Evolutionary conservation across 1,284 basidiomycete species (phyloP).

Genomic region (Takashimella koratensis): DNA sequence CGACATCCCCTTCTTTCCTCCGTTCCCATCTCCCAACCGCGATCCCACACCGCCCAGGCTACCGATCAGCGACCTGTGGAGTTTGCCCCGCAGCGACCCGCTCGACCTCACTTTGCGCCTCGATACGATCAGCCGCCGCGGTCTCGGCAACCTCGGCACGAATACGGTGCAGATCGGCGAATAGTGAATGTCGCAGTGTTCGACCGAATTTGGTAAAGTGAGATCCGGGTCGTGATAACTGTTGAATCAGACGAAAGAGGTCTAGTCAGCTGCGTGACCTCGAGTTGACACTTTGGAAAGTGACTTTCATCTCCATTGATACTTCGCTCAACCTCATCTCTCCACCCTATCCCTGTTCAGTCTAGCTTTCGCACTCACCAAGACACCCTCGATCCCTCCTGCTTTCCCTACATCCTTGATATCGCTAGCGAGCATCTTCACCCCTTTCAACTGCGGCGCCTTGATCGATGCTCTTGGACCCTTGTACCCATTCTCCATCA

Average conservation of each 20-base stretch:
- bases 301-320: neutral
- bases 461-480: neutral
- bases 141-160: slow-evolving; percentile 5
- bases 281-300: neutral
- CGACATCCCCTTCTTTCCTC: no score
- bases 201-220: slow-evolving; percentile 42
- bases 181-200: slow-evolving; percentile 40
- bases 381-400: slow-evolving; percentile 45
- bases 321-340: neutral
- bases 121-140: neutral
- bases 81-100: neutral
- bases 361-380: slow-evolving; percentile 29
- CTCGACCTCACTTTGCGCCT: neutral
- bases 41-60: no score
- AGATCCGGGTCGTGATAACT: slow-evolving; percentile 41
- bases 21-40: no score
- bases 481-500: slow-evolving; percentile 1
- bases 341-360: no score
- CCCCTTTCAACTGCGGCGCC: slow-evolving; percentile 24
- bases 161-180: slow-evolving; percentile 32
- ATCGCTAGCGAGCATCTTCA: slow-evolving; percentile 39
- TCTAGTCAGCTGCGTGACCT: no score
- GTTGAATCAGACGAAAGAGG: neutral
- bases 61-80: neutral
- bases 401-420: slow-evolving; percentile 43